These are phyloP conservation scores for Sporothrix inflata DNA, from an alignment of 2,329 filamentous ascomycete species.

Conservation along the genomic window DNA sequence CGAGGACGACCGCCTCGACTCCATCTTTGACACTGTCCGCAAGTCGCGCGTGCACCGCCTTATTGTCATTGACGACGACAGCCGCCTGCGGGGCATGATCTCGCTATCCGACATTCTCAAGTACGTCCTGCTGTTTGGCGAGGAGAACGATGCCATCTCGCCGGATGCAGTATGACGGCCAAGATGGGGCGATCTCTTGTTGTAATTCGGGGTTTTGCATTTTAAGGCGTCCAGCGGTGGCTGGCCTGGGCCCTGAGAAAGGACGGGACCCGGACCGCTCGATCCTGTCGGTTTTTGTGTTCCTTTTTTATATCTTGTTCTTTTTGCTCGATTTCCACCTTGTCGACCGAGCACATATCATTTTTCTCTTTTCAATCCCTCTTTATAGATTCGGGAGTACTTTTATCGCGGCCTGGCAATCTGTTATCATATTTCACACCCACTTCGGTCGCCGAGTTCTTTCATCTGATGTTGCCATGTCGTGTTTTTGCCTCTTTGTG, in stretches of 20 bases:
- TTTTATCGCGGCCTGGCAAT: neutral
- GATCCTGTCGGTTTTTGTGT: neutral
- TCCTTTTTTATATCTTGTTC: neutral
- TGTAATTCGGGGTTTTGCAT: neutral
- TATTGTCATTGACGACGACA: conserved; percentile 89
- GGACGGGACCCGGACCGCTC: neutral
- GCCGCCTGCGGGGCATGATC: conserved; percentile 82
- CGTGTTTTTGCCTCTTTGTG: neutral
- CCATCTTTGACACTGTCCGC: conserved; percentile 94
- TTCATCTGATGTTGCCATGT: neutral
- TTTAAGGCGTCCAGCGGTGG: conserved; percentile 13
- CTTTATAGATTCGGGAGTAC: conserved; percentile 5
- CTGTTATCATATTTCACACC: neutral
- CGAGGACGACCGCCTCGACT: conserved; percentile 86
- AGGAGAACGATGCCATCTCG: conserved; percentile 55
- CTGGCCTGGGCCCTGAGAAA: neutral
- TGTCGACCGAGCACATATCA: neutral
- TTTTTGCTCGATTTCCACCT: neutral
- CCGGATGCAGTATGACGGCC: conserved; percentile 19
- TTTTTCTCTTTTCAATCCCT: neutral
- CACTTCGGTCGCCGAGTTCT: neutral
- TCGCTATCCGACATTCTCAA: conserved; percentile 96
- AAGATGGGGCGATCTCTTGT: neutral
- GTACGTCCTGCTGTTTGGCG: conserved; percentile 84
- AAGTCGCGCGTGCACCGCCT: conserved; percentile 93